These are phyloP conservation scores for Phylloporus rhodoxanthus DNA, from an alignment of 768 basidiomycete species.

Conservation along the genomic window DNA sequence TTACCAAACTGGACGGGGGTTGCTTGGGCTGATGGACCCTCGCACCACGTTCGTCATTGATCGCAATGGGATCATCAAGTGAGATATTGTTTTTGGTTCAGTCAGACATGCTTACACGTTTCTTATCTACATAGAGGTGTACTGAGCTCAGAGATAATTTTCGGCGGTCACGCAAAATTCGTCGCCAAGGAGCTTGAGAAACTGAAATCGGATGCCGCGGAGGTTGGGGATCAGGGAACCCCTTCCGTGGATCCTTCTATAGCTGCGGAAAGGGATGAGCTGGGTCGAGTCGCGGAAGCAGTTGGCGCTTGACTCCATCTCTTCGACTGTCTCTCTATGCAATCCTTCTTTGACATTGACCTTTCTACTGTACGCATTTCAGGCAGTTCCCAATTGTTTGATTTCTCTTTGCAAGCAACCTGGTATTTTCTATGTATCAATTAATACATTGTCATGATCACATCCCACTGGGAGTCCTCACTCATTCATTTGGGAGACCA, in stretches of 20 bases:
- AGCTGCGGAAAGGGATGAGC: constrained; percentile 11
- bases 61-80: constrained; percentile 61
- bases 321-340: no score
- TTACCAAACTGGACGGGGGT: constrained; percentile 59
- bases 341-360: no score
- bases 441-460: background rate
- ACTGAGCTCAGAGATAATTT: constrained; percentile 56
- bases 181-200: constrained; percentile 61
- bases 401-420: background rate
- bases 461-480: no score
- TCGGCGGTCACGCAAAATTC: constrained; percentile 63
- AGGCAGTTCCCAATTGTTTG: no score
- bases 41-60: constrained; percentile 78
- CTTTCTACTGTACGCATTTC: no score
- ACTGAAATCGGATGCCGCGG: constrained; percentile 21
- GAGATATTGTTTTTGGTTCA: constrained; percentile 12
- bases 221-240: background rate
- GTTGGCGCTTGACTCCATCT: constrained; percentile 9
- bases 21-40: constrained; percentile 59
- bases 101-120: constrained; percentile 1
- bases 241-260: constrained; percentile 6
- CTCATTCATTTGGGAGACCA: background rate
- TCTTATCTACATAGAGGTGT: constrained; percentile 43
- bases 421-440: background rate
- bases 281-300: constrained; percentile 19